Base-by-base conservation (phyloP, 495 filamentous ascomycete genomes). In the Hyaloscypha bicolor region DNA sequence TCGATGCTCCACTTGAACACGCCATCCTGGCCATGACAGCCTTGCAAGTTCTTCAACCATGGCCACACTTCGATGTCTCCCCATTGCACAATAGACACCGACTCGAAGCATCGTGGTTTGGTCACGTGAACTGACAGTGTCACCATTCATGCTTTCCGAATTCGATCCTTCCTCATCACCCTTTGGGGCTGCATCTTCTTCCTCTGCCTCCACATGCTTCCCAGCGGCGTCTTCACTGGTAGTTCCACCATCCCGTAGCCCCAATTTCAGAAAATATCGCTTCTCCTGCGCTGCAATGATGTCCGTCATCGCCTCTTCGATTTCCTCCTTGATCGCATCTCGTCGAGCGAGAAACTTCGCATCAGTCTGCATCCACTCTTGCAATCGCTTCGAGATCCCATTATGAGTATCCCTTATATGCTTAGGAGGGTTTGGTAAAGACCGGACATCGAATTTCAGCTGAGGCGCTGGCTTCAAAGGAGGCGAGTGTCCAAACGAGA, bases 371-470 rank as follows among this genome's bases (percentile, higher is more conserved):
- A 70, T 32, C 68, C 68, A 70, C 37, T 70, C 68, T 21, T 53
- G 51, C 9, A 70, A 52, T 11, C 68, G 56, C 30, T 63, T 70
- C 11, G 62, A 65, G 11, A 42, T 70, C 4, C 68, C 68, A 58
- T 62, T 62, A 45, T 67, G 39, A 19, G 60, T 32, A 60, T 70
- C 68, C 22, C 68, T 37, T 21, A 70, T 60, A 60, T 67, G 25
- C 30, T 70, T 70, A 19, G 68, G 68, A 14, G 64, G 68, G 45
- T 70, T 70, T n/a, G 68, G 61, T 12, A 70, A 60, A 14, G n/a
- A 25, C 9, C 68, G 31, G 8, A 70, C 58, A 61, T 70, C 68
- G 37, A 63, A 60, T 33, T 57, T 70, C n/a, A 70, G 53, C n/a
- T 62, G 16, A 12, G 68, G 63, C 2, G 56, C 1, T 6, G 68